Conservation (phyloP, 345 rosid genomes). For the Gossypium anomalum region DNA sequence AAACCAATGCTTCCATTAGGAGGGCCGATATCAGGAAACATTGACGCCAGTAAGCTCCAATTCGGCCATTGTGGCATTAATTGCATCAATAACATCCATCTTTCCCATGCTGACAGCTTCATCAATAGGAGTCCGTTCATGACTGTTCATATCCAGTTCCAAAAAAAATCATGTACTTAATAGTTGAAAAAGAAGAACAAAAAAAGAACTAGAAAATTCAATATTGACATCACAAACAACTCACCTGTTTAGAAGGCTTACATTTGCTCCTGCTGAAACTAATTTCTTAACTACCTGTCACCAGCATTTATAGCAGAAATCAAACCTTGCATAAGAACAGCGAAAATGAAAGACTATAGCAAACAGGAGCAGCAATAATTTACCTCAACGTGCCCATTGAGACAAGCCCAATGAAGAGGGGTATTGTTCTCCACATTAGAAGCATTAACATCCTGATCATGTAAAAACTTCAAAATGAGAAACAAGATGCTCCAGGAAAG, state of each 20-base stretch:
- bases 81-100: constrained; percentile 59
- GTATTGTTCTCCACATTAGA: constrained; percentile 74
- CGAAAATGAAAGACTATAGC: neutral
- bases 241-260: constrained; percentile 68
- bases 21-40: constrained; percentile 35
- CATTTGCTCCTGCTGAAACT: constrained; percentile 72
- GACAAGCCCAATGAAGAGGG: constrained; percentile 91
- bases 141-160: constrained; percentile 40
- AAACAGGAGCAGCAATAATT: neutral
- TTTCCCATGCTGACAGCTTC: constrained; percentile 72
- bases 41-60: constrained; percentile 50
- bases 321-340: constrained; percentile 5
- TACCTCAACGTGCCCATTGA: constrained; percentile 83
- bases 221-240: neutral
- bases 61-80: constrained; percentile 58
- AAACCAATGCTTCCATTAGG: neutral
- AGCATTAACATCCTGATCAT: constrained; percentile 60
- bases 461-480: constrained; percentile 5
- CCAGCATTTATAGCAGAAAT: neutral
- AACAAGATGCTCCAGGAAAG: neutral
- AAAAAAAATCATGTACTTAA: neutral
- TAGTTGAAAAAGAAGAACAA: neutral
- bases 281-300: constrained; percentile 73
- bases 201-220: neutral
- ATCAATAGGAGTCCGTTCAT: constrained; percentile 73